Conservation (phyloP, 2,329 filamentous ascomycete species). For the Fusarium sp. region DNA sequence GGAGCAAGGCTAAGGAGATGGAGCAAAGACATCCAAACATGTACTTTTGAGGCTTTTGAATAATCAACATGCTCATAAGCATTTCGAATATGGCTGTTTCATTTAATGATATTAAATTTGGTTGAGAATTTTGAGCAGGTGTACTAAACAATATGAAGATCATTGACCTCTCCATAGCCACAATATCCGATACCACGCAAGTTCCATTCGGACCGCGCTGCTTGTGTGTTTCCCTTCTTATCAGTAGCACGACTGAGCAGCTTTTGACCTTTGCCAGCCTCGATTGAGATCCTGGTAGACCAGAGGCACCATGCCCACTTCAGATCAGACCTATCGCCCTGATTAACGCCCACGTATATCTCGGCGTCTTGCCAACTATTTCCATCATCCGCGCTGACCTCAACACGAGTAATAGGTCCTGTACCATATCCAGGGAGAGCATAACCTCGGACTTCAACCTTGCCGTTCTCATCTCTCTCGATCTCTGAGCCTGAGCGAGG, state of each 20-base stretch:
- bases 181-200: not conserved
- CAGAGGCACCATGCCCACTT: not conserved
- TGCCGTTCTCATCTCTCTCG: not conserved
- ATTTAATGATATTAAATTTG: not conserved
- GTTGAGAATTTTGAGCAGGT: not conserved
- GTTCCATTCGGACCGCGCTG: not conserved
- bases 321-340: not conserved
- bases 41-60: conserved; percentile 36
- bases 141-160: not conserved
- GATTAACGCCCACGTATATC: not conserved
- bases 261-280: not conserved
- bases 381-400: not conserved
- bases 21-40: conserved; percentile 36
- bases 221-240: not conserved
- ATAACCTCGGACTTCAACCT: not conserved
- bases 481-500: not conserved
- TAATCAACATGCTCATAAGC: no score
- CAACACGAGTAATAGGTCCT: not conserved
- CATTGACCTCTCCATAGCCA: not conserved
- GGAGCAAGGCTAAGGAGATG: conserved; percentile 41
- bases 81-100: no score
- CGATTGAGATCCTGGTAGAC: not conserved
- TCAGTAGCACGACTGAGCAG: not conserved
- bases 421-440: not conserved
- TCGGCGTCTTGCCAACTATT: not conserved